Evolutionary conservation across 164 flowering plant genomes (phyloP).

Genomic region (Dillenia turbinata): DNA sequence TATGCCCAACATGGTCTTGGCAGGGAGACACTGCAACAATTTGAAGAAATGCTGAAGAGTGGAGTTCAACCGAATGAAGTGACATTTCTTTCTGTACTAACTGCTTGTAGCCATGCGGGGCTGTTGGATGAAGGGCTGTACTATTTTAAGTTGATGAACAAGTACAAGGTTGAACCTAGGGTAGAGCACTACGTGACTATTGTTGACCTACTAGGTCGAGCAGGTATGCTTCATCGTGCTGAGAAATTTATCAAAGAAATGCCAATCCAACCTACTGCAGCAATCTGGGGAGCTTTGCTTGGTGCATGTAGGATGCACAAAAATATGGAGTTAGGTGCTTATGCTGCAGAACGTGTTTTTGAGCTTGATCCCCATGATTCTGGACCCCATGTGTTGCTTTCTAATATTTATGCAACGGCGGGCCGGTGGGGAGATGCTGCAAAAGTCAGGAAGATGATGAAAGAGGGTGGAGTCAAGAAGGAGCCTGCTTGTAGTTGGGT

Average conservation of each 20-base stretch:
- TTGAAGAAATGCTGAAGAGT: slow-evolving; percentile 43
- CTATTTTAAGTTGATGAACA: slow-evolving; percentile 54
- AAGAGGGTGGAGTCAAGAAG: too few relatives aligned
- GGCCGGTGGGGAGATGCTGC: slow-evolving; percentile 58
- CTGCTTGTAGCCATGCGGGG: slow-evolving; percentile 72
- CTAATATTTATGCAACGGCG: slow-evolving; percentile 60
- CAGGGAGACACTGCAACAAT: slow-evolving; percentile 30
- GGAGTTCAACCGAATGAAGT: slow-evolving; percentile 51
- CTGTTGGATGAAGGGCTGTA: slow-evolving; percentile 47
- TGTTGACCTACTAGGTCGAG: slow-evolving; percentile 72
- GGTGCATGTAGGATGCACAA: slow-evolving; percentile 71
- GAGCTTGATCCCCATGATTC: slow-evolving; percentile 62
- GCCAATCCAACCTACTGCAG: slow-evolving; percentile 57
- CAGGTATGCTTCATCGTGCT: slow-evolving; percentile 51
- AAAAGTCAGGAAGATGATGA: slow-evolving; percentile 44
- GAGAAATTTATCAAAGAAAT: slow-evolving; percentile 39
- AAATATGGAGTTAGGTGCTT: slow-evolving; percentile 51
- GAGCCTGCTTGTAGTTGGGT: too few relatives aligned
- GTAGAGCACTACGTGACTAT: slow-evolving; percentile 53
- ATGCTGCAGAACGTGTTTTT: slow-evolving; percentile 60
- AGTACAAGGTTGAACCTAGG: slow-evolving; percentile 36
- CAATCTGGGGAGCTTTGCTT: slow-evolving; percentile 63
- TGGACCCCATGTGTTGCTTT: slow-evolving; percentile 55
- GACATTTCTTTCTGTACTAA: slow-evolving; percentile 61
- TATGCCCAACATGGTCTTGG: slow-evolving; percentile 70